phyloP scores from a whole-genome alignment of 2,329 filamentous ascomycete species.

The Waltergamsia citrina region DNA sequence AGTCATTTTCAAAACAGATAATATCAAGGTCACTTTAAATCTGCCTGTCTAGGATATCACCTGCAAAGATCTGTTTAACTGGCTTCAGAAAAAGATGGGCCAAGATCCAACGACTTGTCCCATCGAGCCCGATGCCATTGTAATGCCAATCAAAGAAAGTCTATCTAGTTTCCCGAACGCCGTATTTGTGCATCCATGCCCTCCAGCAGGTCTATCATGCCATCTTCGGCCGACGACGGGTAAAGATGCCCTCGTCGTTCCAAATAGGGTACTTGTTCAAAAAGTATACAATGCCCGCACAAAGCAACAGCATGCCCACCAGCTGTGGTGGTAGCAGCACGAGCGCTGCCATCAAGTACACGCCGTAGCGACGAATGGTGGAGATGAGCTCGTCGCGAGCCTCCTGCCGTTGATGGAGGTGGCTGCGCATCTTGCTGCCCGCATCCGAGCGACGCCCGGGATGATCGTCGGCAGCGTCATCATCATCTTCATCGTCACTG shows the following conservation, averaged over 20 bases:
- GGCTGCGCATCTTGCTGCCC: conserved; percentile 15
- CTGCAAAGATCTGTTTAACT: neutral
- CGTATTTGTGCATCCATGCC: neutral
- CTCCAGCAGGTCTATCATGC: neutral
- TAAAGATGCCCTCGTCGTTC: no score
- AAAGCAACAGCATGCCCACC: conserved; percentile 23
- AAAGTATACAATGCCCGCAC: conserved; percentile 28
- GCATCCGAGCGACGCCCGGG: conserved; percentile 9
- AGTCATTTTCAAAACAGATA: no score
- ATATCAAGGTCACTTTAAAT: neutral
- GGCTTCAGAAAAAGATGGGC: neutral
- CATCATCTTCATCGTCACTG: conserved; percentile 13
- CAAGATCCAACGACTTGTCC: no score
- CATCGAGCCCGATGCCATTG: neutral
- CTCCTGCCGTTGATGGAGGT: conserved; percentile 19
- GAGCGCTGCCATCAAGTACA: conserved; percentile 29
- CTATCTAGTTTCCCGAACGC: conserved; percentile 11
- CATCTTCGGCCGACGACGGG: no score
- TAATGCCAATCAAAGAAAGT: conserved; percentile 5
- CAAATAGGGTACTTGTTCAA: conserved; percentile 16
- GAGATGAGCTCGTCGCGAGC: conserved; percentile 28
- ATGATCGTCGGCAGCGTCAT: conserved; percentile 14
- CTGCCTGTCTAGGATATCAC: neutral
- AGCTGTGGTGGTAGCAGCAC: conserved; percentile 37
- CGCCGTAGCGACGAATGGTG: conserved; percentile 30